A percentile compares a stretch with the other conserved stretches of the same genome.
These are phyloP conservation scores for Marasmius oreades DNA, from an alignment of 1,284 basidiomycete species.

Conservation along the genomic window DNA sequence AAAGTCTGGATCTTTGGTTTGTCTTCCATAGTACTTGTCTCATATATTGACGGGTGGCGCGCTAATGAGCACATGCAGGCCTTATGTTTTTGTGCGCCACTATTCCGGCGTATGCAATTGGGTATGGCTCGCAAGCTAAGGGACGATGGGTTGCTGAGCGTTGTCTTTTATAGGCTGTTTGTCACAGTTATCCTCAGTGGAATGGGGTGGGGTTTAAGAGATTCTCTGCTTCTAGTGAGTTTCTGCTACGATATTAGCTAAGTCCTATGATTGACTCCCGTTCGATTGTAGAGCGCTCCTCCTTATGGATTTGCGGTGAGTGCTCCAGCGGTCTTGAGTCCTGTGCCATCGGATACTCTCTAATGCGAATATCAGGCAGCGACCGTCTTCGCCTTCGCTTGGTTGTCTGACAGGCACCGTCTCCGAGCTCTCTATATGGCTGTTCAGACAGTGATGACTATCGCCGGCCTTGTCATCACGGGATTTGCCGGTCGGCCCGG, in stretches of 20 bases:
- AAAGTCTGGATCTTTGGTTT: constrained; percentile 41
- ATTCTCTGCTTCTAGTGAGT: constrained; percentile 36
- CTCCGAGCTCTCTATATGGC: constrained; percentile 39
- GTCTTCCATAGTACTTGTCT: constrained; percentile 4
- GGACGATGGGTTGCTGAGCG: not conserved
- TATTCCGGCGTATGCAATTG: constrained; percentile 40
- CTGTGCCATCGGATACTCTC: not conserved
- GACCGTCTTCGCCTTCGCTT: constrained; percentile 37
- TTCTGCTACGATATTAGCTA: too few species aligned
- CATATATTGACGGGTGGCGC: not conserved
- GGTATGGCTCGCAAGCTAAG: constrained; percentile 23
- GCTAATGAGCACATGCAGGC: constrained; percentile 17
- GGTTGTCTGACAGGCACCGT: constrained; percentile 40
- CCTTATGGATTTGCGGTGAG: constrained; percentile 44
- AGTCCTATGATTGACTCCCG: constrained; percentile 11
- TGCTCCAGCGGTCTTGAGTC: not conserved
- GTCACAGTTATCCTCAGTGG: constrained; percentile 40
- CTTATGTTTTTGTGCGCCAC: constrained; percentile 44
- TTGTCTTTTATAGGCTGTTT: constrained; percentile 32
- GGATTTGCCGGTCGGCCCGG: constrained; percentile 31
- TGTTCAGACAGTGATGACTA: constrained; percentile 34
- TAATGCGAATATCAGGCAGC: constrained; percentile 26
- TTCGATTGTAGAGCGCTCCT: constrained; percentile 35
- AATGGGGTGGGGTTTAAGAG: constrained; percentile 41
- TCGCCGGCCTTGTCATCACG: constrained; percentile 36